A percentile compares a stretch with the other conserved stretches of the same genome.
Conservation (phyloP, 768 basidiomycete genomes). For the Phylloporus sp. region DNA sequence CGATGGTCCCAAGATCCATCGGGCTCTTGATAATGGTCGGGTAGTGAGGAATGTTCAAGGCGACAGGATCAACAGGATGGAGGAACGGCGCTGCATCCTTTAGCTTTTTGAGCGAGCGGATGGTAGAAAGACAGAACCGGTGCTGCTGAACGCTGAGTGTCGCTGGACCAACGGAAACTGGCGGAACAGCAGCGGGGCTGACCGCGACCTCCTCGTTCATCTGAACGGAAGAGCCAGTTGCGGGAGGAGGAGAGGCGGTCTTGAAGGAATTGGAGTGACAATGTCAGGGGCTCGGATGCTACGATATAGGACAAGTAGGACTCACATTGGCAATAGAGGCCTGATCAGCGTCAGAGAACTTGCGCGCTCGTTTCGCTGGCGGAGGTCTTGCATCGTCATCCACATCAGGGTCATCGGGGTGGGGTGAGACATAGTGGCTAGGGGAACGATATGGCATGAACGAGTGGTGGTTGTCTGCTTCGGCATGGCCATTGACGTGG, state of each 20-base stretch:
- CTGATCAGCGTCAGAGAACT: slow-evolving; percentile 72
- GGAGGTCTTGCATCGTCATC: slow-evolving; percentile 61
- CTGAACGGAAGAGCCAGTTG: slow-evolving; percentile 40
- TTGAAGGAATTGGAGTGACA: slow-evolving; percentile 31
- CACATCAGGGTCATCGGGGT: slow-evolving; percentile 14
- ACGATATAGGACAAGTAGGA: slow-evolving; percentile 38
- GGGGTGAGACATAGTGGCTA: slow-evolving; percentile 29
- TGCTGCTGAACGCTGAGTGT: slow-evolving; percentile 67
- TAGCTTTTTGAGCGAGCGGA: slow-evolving; percentile 81
- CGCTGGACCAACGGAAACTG: slow-evolving; percentile 15
- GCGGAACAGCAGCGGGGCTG: slow-evolving; percentile 14
- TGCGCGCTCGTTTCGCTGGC: slow-evolving; percentile 80
- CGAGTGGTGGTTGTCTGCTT: slow-evolving; percentile 24
- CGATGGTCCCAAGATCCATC: slow-evolving; percentile 93
- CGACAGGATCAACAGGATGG: slow-evolving; percentile 84
- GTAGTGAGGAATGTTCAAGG: slow-evolving; percentile 85
- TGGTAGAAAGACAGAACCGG: slow-evolving; percentile 71
- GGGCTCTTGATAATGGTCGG: slow-evolving; percentile 80
- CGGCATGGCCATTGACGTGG: slow-evolving; percentile 25
- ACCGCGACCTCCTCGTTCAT: slow-evolving; percentile 24
- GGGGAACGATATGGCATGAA: slow-evolving; percentile 35
- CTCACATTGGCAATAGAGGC: slow-evolving; percentile 74
- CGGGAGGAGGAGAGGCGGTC: slow-evolving; percentile 75
- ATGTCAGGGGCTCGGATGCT: slow-evolving; percentile 49
- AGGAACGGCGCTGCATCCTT: slow-evolving; percentile 82